Evolutionary conservation across 305 asterid genomes (phyloP).

Genomic region (Ilex paraguariensis): DNA sequence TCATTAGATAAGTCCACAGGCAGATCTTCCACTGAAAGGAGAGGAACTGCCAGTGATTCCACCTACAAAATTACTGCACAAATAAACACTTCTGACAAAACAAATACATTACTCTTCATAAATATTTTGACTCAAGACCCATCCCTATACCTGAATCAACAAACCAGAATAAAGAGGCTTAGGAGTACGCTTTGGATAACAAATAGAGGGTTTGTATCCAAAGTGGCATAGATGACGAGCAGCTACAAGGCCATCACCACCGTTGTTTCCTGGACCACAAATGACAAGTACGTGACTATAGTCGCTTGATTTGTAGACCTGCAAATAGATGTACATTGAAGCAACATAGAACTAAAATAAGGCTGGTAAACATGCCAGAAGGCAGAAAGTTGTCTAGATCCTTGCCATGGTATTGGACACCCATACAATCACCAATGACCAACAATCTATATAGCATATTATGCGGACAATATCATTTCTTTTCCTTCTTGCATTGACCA

Average conservation of each 20-base stretch:
- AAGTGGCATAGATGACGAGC: slow-evolving; percentile 94
- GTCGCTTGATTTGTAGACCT: slow-evolving; percentile 71
- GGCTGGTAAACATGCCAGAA: not conserved
- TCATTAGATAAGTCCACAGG: slow-evolving; percentile 57
- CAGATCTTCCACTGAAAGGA: slow-evolving; percentile 73
- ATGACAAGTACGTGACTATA: slow-evolving; percentile 68
- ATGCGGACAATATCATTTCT: too few species aligned
- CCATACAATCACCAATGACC: too few species aligned
- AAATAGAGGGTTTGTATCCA: slow-evolving; percentile 68
- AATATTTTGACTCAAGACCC: slow-evolving; percentile 4
- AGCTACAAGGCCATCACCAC: slow-evolving; percentile 97
- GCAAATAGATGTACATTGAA: slow-evolving; percentile 6
- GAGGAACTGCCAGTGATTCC: slow-evolving; percentile 75
- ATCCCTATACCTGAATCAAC: slow-evolving; percentile 68
- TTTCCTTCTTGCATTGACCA: too few species aligned
- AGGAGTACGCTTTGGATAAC: slow-evolving; percentile 80
- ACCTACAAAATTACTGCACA: slow-evolving; percentile 50
- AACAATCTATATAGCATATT: too few species aligned
- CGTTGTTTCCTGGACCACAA: slow-evolving; percentile 96
- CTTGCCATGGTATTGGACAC: not conserved
- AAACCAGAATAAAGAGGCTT: slow-evolving; percentile 73
- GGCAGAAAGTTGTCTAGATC: not conserved
- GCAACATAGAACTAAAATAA: not conserved
- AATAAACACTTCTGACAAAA: slow-evolving; percentile 1
- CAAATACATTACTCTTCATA: not conserved